Evolutionary conservation across 495 filamentous ascomycete genomes (phyloP), one percentile per base, ranked within the genome.

Genomic region (Apodospora peruviana): DNA sequence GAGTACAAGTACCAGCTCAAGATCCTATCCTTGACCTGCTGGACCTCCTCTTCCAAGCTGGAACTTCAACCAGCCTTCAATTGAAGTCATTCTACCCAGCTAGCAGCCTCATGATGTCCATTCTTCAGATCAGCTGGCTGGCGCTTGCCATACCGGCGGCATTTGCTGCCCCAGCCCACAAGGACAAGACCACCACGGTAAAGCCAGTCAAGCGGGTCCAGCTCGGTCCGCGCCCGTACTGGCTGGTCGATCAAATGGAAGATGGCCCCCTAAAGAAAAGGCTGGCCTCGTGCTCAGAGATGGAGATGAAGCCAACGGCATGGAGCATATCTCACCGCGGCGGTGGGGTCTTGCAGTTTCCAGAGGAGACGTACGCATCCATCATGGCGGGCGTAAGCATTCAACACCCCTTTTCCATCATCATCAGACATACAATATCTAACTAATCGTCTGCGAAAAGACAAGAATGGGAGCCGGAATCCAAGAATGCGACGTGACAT

Each of bases 401-500:
- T n/a, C n/a, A n/a, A n/a, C n/a, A n/a, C n/a, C n/a, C n/a, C n/a
- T n/a, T n/a, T n/a, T n/a, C n/a, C n/a, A n/a, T n/a, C n/a, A n/a
- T n/a, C n/a, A n/a, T n/a, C n/a, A n/a, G n/a, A n/a, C n/a, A n/a
- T n/a, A n/a, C n/a, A n/a, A n/a, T n/a, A n/a, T n/a, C n/a, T n/a
- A n/a, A n/a, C n/a, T n/a, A n/a, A n/a, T n/a, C n/a, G n/a, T n/a
- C n/a, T n/a, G n/a, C n/a, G n/a, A n/a, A n/a, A n/a, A 63, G 60
- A 69, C 73, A 0, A 64, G 80, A 21, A 79, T 79, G 77, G 81
- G 80, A n/a, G 80, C 81, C 1, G 80, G 81, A 18, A 73, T 84
- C 51, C 65, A 81, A 19, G 81, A 84, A 50, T 84, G 81, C 61
- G 81, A 84, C 57, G 80, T 82, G 8, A 66, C 73, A 10, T 84